Percentiles rank a stretch among this genome's conserved stretches.
Evolutionary conservation across 768 basidiomycete species (phyloP).

Genomic region (Russula ochroleuca): DNA sequence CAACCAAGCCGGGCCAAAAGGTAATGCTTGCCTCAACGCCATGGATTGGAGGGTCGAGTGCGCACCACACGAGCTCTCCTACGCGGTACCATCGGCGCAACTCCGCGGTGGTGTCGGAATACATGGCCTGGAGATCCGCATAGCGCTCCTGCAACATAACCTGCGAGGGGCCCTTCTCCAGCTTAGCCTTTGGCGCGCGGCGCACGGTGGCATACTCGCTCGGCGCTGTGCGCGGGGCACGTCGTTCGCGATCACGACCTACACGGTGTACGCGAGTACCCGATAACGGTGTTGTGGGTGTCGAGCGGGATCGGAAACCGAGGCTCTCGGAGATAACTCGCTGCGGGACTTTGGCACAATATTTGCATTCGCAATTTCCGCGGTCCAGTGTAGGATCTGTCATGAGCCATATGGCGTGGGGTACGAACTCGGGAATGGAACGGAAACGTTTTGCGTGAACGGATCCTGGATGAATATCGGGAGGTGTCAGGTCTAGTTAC

Average conservation of each 20-base stretch:
- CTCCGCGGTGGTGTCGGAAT: conserved; percentile 42
- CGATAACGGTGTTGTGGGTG: conserved; percentile 7
- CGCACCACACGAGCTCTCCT: conserved; percentile 70
- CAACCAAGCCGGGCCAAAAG: conserved; percentile 73
- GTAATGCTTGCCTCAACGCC: conserved; percentile 46
- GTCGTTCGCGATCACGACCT: conserved; percentile 20
- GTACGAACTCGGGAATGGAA: conserved; percentile 80
- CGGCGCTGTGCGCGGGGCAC: conserved; percentile 10
- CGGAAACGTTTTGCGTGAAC: conserved; percentile 53
- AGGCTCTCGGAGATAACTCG: conserved; percentile 63
- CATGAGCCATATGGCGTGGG: conserved; percentile 78
- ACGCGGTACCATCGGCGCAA: conserved; percentile 60
- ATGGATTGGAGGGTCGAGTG: conserved; percentile 48
- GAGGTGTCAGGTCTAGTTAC: not conserved
- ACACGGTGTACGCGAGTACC: conserved; percentile 21
- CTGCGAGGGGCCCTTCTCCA: conserved; percentile 38
- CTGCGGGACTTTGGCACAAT: conserved; percentile 67
- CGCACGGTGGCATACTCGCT: conserved; percentile 44
- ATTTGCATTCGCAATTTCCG: conserved; percentile 66
- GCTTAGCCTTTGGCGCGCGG: conserved; percentile 37
- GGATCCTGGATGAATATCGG: conserved; percentile 37
- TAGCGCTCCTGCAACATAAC: conserved; percentile 59
- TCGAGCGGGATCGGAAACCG: conserved; percentile 38
- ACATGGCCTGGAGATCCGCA: conserved; percentile 57
- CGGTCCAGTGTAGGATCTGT: conserved; percentile 46